phyloP scores from a whole-genome alignment of 805 yeast genomes.

The Wickerhamomyces kurtzmanii region DNA sequence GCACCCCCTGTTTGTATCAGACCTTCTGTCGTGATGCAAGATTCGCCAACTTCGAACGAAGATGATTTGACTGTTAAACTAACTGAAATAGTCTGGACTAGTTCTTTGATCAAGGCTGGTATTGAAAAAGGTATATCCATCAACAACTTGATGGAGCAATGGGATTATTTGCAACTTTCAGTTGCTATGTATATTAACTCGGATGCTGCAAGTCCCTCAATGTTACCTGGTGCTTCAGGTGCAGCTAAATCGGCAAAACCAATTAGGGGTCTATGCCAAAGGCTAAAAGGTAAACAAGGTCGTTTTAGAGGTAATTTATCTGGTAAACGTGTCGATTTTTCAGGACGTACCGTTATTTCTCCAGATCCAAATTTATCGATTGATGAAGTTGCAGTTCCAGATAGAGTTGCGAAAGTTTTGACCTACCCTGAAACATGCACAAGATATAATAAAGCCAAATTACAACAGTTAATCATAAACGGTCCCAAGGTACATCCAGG shows the following conservation, averaged over 20 bases:
- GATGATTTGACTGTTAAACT: slow-evolving; percentile 94
- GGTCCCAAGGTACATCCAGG: slow-evolving; percentile 95
- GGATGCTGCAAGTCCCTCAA: slow-evolving; percentile 79
- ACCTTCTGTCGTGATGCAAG: slow-evolving; percentile 93
- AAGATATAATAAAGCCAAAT: slow-evolving; percentile 70
- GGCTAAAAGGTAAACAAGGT: slow-evolving; percentile 97
- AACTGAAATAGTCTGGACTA: slow-evolving; percentile 95
- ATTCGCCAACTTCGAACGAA: slow-evolving; percentile 83
- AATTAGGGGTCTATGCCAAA: slow-evolving; percentile 92
- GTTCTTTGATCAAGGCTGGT: slow-evolving; percentile 90
- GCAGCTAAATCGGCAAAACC: slow-evolving; percentile 50
- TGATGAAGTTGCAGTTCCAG: slow-evolving; percentile 98
- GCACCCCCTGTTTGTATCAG: slow-evolving; percentile 99
- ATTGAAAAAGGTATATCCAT: slow-evolving; percentile 91
- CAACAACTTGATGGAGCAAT: slow-evolving; percentile 93
- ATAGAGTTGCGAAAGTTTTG: slow-evolving; percentile 87
- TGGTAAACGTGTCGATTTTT: slow-evolving; percentile 97
- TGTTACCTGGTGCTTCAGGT: slow-evolving; percentile 57
- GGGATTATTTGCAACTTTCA: slow-evolving; percentile 94
- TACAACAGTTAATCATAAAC: slow-evolving; percentile 62
- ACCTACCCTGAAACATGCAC: slow-evolving; percentile 96
- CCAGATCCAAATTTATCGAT: slow-evolving; percentile 95
- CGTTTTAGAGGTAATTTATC: slow-evolving; percentile 96
- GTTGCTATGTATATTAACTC: slow-evolving; percentile 97
- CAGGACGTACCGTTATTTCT: slow-evolving; percentile 96